Evolutionary conservation across 257 asterid genomes (phyloP).

Genomic region (Ballota nigra): DNA sequence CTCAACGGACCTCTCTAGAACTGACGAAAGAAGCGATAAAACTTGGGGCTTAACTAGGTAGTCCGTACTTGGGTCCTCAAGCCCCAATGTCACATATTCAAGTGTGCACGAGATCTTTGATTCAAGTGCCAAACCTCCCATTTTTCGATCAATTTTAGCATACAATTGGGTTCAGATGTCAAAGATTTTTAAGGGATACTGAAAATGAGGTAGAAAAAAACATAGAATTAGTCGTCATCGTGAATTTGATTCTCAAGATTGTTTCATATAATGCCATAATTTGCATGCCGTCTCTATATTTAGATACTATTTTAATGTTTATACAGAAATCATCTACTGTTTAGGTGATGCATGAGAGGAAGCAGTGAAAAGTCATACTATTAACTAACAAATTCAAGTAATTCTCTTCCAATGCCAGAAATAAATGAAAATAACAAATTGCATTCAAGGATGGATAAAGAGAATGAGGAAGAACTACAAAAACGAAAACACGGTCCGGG

Average conservation of each 20-base stretch:
- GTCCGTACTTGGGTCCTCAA: slow-evolving; percentile 50
- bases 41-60: slow-evolving; percentile 62
- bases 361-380: neutral
- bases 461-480: neutral
- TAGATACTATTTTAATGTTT: neutral
- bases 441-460: neutral
- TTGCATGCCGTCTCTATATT: neutral
- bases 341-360: neutral
- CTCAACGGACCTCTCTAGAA: slow-evolving; percentile 60
- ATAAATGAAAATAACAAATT: neutral
- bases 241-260: neutral
- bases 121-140: slow-evolving; percentile 60
- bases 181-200: slow-evolving; percentile 23
- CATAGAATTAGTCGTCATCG: neutral
- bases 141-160: slow-evolving; percentile 16
- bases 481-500: neutral
- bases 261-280: neutral
- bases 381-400: neutral
- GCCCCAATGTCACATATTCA: slow-evolving; percentile 56
- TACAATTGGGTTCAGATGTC: slow-evolving; percentile 4
- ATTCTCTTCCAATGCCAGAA: neutral
- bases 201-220: slow-evolving; percentile 24
- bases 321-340: neutral
- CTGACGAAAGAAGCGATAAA: slow-evolving; percentile 54
- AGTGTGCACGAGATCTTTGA: slow-evolving; percentile 33